phyloP scores from a whole-genome alignment of 2,329 filamentous ascomycete species.

The Aspergillus pseudotamarii region DNA sequence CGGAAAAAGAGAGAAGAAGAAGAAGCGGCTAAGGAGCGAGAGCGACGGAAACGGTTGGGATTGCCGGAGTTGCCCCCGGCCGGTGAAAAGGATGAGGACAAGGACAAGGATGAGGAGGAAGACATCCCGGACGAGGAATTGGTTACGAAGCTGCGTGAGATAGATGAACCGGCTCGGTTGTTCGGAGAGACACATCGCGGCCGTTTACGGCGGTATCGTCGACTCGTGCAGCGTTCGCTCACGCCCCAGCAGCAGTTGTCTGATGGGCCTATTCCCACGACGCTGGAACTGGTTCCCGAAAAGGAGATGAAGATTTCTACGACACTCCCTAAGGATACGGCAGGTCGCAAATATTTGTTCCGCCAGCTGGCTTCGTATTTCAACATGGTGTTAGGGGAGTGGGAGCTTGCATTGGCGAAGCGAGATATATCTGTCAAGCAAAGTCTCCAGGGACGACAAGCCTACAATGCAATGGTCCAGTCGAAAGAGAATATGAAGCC shows the following conservation, averaged over 20 bases:
- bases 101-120: conserved; percentile 43
- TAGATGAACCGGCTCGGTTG: conserved; percentile 72
- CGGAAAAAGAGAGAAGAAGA: conserved; percentile 69
- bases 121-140: conserved; percentile 73
- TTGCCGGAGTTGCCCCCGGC: conserved; percentile 69
- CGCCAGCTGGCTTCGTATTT: conserved; percentile 93
- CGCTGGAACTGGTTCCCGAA: conserved; percentile 75
- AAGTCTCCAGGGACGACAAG: conserved; percentile 78
- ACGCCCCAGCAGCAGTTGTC: conserved; percentile 53
- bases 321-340: conserved; percentile 64
- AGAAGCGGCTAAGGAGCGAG: conserved; percentile 72
- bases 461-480: conserved; percentile 81
- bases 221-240: conserved; percentile 53
- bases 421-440: conserved; percentile 62
- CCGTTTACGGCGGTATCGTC: conserved; percentile 70
- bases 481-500: conserved; percentile 86
- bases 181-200: conserved; percentile 80
- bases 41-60: conserved; percentile 74
- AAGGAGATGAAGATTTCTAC: conserved; percentile 82
- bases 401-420: conserved; percentile 73
- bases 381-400: conserved; percentile 90
- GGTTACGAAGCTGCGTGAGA: conserved; percentile 64
- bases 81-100: conserved; percentile 33
- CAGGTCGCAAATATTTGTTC: conserved; percentile 72
- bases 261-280: conserved; percentile 84